Conservation (phyloP, 139 green algal species). For the Gonium pectorale region DNA sequence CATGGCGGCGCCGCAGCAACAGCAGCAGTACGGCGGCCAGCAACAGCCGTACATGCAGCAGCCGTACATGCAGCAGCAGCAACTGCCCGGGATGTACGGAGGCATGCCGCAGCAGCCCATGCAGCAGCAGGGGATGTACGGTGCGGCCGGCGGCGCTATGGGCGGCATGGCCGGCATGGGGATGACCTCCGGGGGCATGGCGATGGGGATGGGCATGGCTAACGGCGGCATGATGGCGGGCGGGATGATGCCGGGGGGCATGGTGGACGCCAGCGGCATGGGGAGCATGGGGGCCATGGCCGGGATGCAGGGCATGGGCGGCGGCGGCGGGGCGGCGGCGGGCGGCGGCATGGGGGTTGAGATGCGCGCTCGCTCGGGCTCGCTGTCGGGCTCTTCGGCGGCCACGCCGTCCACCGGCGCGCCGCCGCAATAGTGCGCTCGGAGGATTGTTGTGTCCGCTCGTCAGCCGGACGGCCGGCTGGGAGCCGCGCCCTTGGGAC, state of each 20-base stretch:
- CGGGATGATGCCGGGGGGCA: too few species aligned
- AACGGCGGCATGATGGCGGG: background rate
- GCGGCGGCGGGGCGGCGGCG: background rate
- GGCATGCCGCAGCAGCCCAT: background rate
- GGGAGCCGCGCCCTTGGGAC: too few species aligned
- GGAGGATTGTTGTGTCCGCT: too few species aligned
- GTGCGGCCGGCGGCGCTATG: too few species aligned
- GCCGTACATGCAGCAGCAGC: slow-evolving; percentile 9
- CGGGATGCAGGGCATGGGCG: background rate
- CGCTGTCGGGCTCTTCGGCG: slow-evolving; percentile 3
- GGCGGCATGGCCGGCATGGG: too few species aligned
- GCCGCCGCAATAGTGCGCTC: background rate
- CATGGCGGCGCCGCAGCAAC: background rate
- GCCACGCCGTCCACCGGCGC: background rate
- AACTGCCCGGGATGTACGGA: background rate
- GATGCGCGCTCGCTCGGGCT: slow-evolving; percentile 15
- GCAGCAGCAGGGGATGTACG: background rate
- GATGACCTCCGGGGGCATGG: too few species aligned
- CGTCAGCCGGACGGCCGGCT: too few species aligned
- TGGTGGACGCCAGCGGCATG: background rate
- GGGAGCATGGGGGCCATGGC: background rate
- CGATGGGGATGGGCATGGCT: background rate
- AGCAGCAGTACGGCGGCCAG: background rate
- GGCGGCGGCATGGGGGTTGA: background rate
- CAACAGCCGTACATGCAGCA: slow-evolving; percentile 5